phyloP scores from a whole-genome alignment of 495 filamentous ascomycete genomes.

The Neurospora sp. region DNA sequence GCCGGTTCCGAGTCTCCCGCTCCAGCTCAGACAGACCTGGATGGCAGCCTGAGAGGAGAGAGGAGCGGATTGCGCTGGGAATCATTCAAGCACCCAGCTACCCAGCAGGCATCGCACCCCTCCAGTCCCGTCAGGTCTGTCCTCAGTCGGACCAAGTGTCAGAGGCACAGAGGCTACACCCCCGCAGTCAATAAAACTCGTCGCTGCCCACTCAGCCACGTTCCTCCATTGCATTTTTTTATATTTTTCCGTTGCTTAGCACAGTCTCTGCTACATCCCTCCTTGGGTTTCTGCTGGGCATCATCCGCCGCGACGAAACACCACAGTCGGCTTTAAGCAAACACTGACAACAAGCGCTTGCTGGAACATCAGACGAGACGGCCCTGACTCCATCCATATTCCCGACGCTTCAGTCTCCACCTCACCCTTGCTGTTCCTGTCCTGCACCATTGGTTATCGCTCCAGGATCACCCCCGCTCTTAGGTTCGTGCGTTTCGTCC shows the following conservation, averaged over 20 bases:
- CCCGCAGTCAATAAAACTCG: constrained; percentile 31
- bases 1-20: neutral
- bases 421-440: neutral
- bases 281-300: constrained; percentile 10
- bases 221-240: constrained; percentile 16
- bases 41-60: neutral
- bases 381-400: neutral
- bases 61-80: neutral
- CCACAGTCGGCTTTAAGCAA: neutral
- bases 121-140: constrained; percentile 5
- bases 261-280: constrained; percentile 9
- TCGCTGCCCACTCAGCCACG: constrained; percentile 22
- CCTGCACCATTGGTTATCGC: neutral
- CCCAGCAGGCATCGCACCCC: constrained; percentile 1
- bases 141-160: neutral
- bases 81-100: neutral
- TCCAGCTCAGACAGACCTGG: neutral
- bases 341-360: neutral
- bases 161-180: constrained; percentile 8
- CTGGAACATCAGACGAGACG: neutral
- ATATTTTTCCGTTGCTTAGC: constrained; percentile 1
- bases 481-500: neutral
- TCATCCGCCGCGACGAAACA: constrained; percentile 10
- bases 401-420: neutral
- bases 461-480: neutral